Percentiles rank a stretch among this genome's conserved stretches.
Conservation (phyloP, 2,329 filamentous ascomycete genomes). For the Pseudogymnoascus sp. region DNA sequence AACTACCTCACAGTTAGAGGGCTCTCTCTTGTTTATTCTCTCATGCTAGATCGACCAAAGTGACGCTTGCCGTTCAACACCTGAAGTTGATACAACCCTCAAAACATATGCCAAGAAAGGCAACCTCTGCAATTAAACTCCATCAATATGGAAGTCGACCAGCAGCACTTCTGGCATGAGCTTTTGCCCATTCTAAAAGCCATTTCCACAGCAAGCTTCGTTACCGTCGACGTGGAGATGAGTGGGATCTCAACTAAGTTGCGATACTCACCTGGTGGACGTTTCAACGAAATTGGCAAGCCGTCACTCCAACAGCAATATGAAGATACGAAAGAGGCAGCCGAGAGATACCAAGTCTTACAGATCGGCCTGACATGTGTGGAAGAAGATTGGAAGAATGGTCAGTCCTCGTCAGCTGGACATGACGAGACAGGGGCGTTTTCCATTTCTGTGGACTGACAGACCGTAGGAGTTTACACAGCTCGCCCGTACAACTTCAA, state of each 20-base stretch:
- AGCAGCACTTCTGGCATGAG: constrained; percentile 39
- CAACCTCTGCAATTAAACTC: background rate
- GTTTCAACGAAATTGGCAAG: constrained; percentile 34
- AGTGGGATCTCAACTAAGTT: constrained; percentile 50
- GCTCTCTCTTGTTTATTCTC: background rate
- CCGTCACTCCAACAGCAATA: constrained; percentile 56
- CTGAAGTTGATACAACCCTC: background rate
- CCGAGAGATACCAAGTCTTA: constrained; percentile 57
- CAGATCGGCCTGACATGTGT: constrained; percentile 63
- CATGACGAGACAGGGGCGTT: constrained; percentile 7
- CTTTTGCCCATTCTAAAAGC: constrained; percentile 51
- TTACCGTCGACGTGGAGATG: constrained; percentile 61
- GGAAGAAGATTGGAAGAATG: constrained; percentile 47
- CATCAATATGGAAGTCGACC: constrained; percentile 50
- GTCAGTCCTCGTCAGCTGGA: constrained; percentile 28
- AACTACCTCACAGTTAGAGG: background rate
- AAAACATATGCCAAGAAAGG: constrained; percentile 5
- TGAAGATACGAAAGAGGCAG: constrained; percentile 52
- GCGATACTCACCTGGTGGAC: constrained; percentile 23
- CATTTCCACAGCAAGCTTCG: constrained; percentile 53
- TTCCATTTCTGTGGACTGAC: background rate
- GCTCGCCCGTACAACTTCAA: constrained; percentile 60
- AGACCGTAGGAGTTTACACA: constrained; percentile 43
- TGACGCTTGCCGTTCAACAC: background rate
- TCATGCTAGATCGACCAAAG: background rate